Evolutionary conservation across 768 basidiomycete genomes (phyloP).

Genomic region (Chiua virens): DNA sequence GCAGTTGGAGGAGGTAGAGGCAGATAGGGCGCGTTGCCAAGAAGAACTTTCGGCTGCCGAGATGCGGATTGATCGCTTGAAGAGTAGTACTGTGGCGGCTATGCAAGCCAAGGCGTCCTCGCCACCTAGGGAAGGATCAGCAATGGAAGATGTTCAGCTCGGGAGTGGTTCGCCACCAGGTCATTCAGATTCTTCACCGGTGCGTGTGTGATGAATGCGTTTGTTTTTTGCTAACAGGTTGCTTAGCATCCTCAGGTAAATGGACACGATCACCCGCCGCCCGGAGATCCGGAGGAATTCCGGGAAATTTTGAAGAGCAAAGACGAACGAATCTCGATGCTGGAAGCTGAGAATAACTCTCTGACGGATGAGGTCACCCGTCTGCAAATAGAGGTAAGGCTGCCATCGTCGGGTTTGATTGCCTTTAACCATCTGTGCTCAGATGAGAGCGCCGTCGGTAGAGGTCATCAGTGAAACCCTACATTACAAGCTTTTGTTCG

Average conservation of each 20-base stretch:
- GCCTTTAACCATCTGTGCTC: neutral
- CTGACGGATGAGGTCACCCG: conserved; percentile 46
- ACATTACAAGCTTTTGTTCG: conserved; percentile 56
- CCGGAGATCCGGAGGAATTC: conserved; percentile 42
- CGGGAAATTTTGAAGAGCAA: conserved; percentile 24
- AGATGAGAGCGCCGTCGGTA: conserved; percentile 45
- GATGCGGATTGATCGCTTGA: conserved; percentile 59
- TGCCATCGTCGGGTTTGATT: neutral
- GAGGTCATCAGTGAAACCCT: conserved; percentile 47
- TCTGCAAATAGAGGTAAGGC: conserved; percentile 47
- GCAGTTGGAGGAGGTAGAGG: conserved; percentile 50
- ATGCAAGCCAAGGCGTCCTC: conserved; percentile 41
- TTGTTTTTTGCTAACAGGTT: conserved; percentile 35
- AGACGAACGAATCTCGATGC: conserved; percentile 46
- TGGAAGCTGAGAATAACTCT: conserved; percentile 46
- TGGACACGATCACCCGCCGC: conserved; percentile 39
- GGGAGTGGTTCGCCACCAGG: conserved; percentile 46
- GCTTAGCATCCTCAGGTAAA: conserved; percentile 44
- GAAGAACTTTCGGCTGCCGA: conserved; percentile 56
- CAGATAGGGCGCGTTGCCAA: conserved; percentile 48
- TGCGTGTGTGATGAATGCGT: conserved; percentile 52
- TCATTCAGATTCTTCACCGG: conserved; percentile 64
- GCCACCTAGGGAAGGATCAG: conserved; percentile 32
- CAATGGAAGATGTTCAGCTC: conserved; percentile 26
- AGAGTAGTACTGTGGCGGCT: conserved; percentile 52